A percentile compares a stretch with the other conserved stretches of the same genome.
phyloP scores from a whole-genome alignment of 2,329 filamentous ascomycete species.

The Stagonosporopsis vannaccii region DNA sequence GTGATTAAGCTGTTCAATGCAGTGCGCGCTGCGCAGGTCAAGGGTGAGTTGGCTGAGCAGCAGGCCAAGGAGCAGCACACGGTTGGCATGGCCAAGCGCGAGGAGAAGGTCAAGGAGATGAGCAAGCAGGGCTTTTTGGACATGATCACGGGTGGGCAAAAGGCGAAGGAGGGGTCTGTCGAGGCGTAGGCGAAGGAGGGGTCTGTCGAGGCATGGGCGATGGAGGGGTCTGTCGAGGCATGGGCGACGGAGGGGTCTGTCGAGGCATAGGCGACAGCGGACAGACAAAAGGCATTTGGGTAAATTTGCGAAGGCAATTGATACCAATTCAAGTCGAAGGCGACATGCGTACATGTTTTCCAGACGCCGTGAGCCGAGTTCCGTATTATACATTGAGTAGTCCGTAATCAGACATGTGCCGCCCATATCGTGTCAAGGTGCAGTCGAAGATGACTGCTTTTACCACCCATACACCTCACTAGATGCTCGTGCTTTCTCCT shows the following conservation, averaged over 20 bases:
- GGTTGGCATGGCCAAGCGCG: conserved; percentile 78
- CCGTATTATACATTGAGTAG: conserved; percentile 1
- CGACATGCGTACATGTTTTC: not conserved
- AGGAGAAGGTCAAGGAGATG: conserved; percentile 93
- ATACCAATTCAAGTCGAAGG: conserved; percentile 7
- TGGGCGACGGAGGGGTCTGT: too few species aligned
- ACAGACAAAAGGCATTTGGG: not conserved
- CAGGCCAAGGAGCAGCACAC: conserved; percentile 74
- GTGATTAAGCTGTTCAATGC: conserved; percentile 98
- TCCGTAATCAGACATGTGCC: not conserved
- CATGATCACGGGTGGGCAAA: conserved; percentile 71
- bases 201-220: not conserved
- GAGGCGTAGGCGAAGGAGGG: not conserved
- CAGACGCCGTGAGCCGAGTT: conserved; percentile 7
- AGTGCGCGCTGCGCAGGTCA: conserved; percentile 88
- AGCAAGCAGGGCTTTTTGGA: conserved; percentile 97
- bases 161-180: conserved; percentile 38
- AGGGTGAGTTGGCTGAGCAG: conserved; percentile 78
- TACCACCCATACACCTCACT: too few species aligned
- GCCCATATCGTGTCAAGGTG: not conserved
- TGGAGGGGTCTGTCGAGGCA: too few species aligned
- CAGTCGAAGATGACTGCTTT: not conserved
- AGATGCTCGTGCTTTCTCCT: too few species aligned
- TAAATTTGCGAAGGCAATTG: not conserved
- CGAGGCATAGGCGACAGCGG: too few species aligned